Base-by-base conservation (phyloP, 768 basidiomycete species). In the Kwoniella dejecticola region DNA sequence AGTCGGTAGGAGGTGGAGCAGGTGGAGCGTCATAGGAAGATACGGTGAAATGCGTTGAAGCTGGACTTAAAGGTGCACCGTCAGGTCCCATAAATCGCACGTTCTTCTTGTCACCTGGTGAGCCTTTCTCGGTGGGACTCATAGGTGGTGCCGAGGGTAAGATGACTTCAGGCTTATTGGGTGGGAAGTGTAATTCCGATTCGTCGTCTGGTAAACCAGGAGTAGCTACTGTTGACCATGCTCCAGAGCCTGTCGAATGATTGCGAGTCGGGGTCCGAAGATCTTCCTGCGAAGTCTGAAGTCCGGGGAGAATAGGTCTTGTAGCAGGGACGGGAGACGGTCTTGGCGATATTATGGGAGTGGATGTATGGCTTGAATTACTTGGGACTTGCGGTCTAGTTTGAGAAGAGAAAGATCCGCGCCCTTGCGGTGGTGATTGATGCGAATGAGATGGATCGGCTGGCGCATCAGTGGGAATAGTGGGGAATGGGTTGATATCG, bases 201-300 rank as follows among this genome's bases (percentile, higher is more conserved):
- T 60, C 70, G 40, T 62, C 63, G 30, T 66, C 81, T 63, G 62
- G 58, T 60, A 77, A 57, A 0, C 89, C 89, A 3, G 89, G 89
- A 0, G 89, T 89, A 4, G 89, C 88, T 12, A 84, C 83, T 0
- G 87, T 89, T 66, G 88, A 89, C 89, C 89, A 90, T 41, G 81
- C 82, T 2, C 84, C 86, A 26, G 86, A 85, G 17, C 81, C 85
- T 2, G 52, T 49, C 12, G 57, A 62, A 10, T 67, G 48, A 7
- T 45, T 49, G 7, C 69, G 65, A 1, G 13, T 54, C 29, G 69
- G 69, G 10, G 69, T 61, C 12, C 52, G 49, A 6, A 52, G 38
- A 26, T 64, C 57, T 24, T 57, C 52, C 11, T 57, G 31, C 17
- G 57, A 44, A 11, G 62, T 59, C 49, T 66, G 54, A 21, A 71